Evolutionary conservation across 176 grass and related monocot genomes (phyloP).

Genomic region (Zoysia japonica): DNA sequence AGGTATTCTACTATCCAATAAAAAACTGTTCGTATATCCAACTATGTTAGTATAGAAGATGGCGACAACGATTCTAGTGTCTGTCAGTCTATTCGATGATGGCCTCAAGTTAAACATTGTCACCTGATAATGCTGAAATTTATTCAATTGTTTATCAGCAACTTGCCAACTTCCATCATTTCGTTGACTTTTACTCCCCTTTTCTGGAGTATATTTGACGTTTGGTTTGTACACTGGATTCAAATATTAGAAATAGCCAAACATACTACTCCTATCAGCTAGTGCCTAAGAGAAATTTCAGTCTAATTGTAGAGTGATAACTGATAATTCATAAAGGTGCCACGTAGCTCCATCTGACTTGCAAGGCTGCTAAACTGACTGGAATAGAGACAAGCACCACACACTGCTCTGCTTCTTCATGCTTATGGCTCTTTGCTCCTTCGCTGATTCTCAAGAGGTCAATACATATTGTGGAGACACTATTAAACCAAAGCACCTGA

Average conservation of each 20-base stretch:
- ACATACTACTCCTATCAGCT: background rate
- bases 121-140: background rate
- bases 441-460: no score
- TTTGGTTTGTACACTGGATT: slow-evolving; percentile 15
- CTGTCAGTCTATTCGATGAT: background rate
- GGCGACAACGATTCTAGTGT: background rate
- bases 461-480: no score
- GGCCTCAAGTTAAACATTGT: background rate
- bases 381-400: no score
- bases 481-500: no score
- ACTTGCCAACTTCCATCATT: background rate
- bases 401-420: no score
- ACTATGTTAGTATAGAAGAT: background rate
- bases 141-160: background rate
- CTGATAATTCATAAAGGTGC: no score
- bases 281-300: background rate
- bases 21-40: background rate
- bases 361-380: no score
- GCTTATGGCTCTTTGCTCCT: no score
- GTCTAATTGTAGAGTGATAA: background rate
- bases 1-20: slow-evolving; percentile 41
- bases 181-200: slow-evolving; percentile 19
- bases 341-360: no score
- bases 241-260: background rate
- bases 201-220: background rate